phyloP scores from a whole-genome alignment of 2,329 filamentous ascomycete genomes.

The Talaromyces sp. region DNA sequence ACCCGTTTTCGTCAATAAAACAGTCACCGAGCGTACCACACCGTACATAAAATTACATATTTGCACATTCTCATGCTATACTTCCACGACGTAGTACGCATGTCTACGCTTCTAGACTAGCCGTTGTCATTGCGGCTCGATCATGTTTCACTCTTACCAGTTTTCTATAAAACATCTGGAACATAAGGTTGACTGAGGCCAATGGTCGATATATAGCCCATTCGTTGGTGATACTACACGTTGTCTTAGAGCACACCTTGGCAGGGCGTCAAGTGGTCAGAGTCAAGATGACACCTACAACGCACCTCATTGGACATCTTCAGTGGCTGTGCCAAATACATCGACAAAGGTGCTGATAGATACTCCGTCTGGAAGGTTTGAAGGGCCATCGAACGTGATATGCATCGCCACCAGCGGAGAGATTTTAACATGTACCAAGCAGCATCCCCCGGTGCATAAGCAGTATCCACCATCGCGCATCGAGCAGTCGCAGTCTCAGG shows the following conservation, averaged over 20 bases:
- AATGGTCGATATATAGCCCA: background rate
- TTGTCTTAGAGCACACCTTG: background rate
- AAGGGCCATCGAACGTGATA: background rate
- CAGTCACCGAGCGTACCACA: background rate
- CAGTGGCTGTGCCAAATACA: background rate
- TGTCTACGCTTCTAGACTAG: background rate
- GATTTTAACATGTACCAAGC: background rate
- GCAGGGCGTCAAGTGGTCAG: background rate
- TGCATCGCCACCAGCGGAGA: constrained; percentile 3
- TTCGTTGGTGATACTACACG: no score
- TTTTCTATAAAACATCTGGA: background rate
- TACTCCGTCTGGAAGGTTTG: background rate
- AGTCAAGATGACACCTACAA: background rate
- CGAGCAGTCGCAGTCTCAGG: background rate
- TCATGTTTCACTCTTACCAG: background rate
- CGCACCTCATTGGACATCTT: background rate
- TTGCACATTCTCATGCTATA: background rate
- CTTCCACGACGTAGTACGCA: background rate
- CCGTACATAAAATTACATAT: background rate
- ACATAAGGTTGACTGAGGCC: background rate
- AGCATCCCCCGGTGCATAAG: background rate
- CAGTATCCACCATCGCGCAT: background rate
- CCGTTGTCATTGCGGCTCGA: background rate
- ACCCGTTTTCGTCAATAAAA: background rate
- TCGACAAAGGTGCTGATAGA: background rate